Conservation (phyloP, 2,329 filamentous ascomycete genomes). For the Paraconiothyrium sp. region DNA sequence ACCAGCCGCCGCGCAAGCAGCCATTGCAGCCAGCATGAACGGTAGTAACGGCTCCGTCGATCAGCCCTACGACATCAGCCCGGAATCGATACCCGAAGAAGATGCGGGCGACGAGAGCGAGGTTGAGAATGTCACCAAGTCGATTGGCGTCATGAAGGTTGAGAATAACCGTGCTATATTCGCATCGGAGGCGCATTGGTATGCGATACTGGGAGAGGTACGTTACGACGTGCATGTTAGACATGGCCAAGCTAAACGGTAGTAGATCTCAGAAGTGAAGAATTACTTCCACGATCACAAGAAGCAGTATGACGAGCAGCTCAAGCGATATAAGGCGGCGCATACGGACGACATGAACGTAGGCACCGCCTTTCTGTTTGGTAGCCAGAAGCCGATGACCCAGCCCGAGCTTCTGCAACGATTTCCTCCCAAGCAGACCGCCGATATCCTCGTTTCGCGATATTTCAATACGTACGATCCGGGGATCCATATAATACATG, state of each 20-base stretch:
- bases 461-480: constrained; percentile 88
- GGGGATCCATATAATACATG: constrained; percentile 65
- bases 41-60: constrained; percentile 50
- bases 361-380: constrained; percentile 82
- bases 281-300: constrained; percentile 88
- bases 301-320: constrained; percentile 85
- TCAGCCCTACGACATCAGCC: constrained; percentile 62
- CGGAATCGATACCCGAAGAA: constrained; percentile 63
- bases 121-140: constrained; percentile 62
- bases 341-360: constrained; percentile 66
- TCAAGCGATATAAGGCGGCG: constrained; percentile 76
- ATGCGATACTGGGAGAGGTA: constrained; percentile 60
- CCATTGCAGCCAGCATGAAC: constrained; percentile 58
- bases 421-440: constrained; percentile 81
- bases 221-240: constrained; percentile 12
- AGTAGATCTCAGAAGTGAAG: constrained; percentile 86
- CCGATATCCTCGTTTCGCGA: constrained; percentile 84
- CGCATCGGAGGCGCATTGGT: constrained; percentile 63
- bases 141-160: constrained; percentile 63
- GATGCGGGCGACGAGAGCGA: constrained; percentile 70
- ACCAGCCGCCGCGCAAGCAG: constrained; percentile 67
- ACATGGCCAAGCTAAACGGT: constrained; percentile 19
- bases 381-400: constrained; percentile 72
- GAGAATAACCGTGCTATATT: constrained; percentile 60
- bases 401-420: constrained; percentile 81